Evolutionary conservation across 371 early-diverging fungal species (phyloP), one percentile per base, ranked within the genome.

Genomic region (Mortierella sp.): DNA sequence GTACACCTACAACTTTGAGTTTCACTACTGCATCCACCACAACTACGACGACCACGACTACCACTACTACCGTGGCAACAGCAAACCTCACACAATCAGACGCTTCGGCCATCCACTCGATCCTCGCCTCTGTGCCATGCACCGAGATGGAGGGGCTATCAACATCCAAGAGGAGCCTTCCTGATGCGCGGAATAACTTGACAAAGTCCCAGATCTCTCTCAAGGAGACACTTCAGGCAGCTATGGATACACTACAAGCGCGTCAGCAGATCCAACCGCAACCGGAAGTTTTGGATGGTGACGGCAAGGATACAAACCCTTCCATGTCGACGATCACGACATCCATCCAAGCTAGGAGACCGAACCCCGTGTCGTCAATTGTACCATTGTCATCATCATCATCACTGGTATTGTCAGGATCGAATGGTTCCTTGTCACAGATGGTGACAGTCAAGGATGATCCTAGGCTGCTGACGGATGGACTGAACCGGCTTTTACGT

Each of bases 401-500:
- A n/a, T n/a, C n/a, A n/a, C n/a, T n/a, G n/a, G n/a, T n/a, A n/a
- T n/a, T n/a, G n/a, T n/a, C n/a, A n/a, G n/a, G n/a, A n/a, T 57
- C 58, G 19, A 40, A 57, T 28, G 17, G 24, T 10, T 55, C 44
- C 19, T 51, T n/a, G n/a, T n/a, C n/a, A n/a, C n/a, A n/a, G n/a
- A n/a, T 61, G n/a, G 22, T 57, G 3, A 21, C 46, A 3, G 29
- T 65, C 22, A 22, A n/a, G 2, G 46, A 57, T n/a, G 57, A 61
- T 3, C 57, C 47, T 2, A 43, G 16, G 4, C 43, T 63, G 19
- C 25, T 60, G 22, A 49, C 48, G n/a, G 59, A 63, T 19, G 67
- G 63, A 0, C 57, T 63, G 2, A 63, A 58, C 1, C 73, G 56
- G 13, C 63, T 73, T 39, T 46, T 73, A 22, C 57, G 59, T 13